Evolutionary conservation across 176 grass and related monocot species (phyloP).

Genomic region (Avena atlantica): DNA sequence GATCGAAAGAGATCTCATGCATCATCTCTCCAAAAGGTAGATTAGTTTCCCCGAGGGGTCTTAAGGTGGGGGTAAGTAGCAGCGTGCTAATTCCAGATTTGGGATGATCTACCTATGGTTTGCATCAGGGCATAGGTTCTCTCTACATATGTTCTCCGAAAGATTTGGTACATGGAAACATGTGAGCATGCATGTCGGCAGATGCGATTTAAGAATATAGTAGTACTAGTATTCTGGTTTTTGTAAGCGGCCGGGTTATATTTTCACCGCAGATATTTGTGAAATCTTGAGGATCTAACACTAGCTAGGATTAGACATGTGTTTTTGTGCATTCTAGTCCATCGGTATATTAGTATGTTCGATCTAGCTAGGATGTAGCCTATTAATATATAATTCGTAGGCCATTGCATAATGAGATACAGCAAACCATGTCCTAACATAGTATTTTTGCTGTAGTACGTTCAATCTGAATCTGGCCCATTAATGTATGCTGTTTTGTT

Average conservation of each 20-base stretch:
- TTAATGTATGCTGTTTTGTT: neutral
- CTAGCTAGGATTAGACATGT: neutral
- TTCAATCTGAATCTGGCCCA: neutral
- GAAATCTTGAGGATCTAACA: neutral
- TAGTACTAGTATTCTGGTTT: neutral
- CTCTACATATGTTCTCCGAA: slow-evolving; percentile 6
- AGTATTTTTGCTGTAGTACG: neutral
- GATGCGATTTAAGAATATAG: slow-evolving; percentile 1
- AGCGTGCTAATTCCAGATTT: slow-evolving; percentile 31
- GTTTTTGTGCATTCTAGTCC: neutral
- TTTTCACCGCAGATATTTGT: neutral
- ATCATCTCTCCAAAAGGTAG: neutral
- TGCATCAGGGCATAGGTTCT: neutral
- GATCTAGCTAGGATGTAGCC: neutral
- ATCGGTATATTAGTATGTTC: neutral
- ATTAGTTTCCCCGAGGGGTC: slow-evolving; percentile 2
- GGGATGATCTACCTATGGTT: slow-evolving; percentile 18
- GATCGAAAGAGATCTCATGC: slow-evolving; percentile 13
- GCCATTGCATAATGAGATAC: neutral
- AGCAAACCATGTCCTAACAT: neutral
- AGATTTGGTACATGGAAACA: slow-evolving; percentile 21
- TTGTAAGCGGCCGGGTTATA: neutral
- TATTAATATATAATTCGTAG: neutral
- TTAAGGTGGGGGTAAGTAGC: too few species aligned
- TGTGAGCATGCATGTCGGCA: slow-evolving; percentile 38